Conservation (phyloP, 2,329 filamentous ascomycete species). For the Colletotrichum somersetense region DNA sequence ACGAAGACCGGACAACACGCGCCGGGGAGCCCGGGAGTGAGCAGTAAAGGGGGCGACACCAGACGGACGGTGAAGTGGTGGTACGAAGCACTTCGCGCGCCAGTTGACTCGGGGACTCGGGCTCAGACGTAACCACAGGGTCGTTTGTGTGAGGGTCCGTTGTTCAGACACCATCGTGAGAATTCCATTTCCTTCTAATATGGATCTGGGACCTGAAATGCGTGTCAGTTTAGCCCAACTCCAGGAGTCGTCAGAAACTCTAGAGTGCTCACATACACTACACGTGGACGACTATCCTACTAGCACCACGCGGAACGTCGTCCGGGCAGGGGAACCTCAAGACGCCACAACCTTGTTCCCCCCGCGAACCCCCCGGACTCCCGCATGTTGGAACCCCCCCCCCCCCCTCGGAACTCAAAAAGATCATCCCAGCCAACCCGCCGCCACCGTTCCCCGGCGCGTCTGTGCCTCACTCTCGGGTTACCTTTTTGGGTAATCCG, state of each 20-base stretch:
- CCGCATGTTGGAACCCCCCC: conserved; percentile 5
- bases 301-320: neutral
- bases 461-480: conserved; percentile 23
- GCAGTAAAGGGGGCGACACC: neutral
- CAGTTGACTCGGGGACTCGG: neutral
- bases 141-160: neutral
- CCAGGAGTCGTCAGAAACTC: neutral
- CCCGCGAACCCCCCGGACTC: conserved; percentile 28
- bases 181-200: neutral
- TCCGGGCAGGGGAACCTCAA: conserved; percentile 14
- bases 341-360: conserved; percentile 15
- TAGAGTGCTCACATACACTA: neutral
- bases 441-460: neutral
- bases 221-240: conserved; percentile 12
- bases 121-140: neutral
- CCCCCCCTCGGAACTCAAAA: conserved; percentile 9
- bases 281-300: neutral
- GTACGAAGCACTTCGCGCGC: neutral
- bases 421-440: conserved; percentile 13
- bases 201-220: conserved; percentile 1
- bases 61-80: neutral
- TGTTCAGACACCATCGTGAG: neutral
- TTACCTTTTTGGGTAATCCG: conserved; percentile 36
- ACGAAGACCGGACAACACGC: conserved; percentile 6
- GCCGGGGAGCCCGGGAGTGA: conserved; percentile 2